Evolutionary conservation across 768 basidiomycete genomes (phyloP).

Genomic region (Tulasnella sp.): DNA sequence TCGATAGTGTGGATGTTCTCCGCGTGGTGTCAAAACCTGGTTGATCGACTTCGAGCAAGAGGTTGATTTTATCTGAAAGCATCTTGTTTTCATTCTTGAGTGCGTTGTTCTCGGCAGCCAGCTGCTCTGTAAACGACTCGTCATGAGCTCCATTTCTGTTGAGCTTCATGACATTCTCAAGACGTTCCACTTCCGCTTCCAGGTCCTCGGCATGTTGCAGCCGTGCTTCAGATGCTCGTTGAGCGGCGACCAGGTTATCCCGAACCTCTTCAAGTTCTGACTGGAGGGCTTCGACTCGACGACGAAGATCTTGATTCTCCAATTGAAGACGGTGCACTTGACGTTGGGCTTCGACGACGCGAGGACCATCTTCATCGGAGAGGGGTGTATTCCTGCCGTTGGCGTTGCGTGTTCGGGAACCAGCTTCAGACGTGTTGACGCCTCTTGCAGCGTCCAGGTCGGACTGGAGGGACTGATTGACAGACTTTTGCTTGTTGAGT

Average conservation of each 20-base stretch:
- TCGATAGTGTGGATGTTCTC: constrained; percentile 19
- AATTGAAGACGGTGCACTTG: constrained; percentile 54
- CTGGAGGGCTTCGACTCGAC: constrained; percentile 60
- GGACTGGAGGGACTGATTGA: constrained; percentile 67
- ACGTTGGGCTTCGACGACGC: constrained; percentile 64
- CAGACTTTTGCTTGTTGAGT: constrained; percentile 74
- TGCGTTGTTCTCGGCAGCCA: constrained; percentile 65
- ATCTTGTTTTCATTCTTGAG: constrained; percentile 80
- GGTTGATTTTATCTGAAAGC: constrained; percentile 79
- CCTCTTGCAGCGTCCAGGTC: constrained; percentile 65
- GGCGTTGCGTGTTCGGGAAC: constrained; percentile 35
- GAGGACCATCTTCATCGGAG: constrained; percentile 49
- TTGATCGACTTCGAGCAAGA: constrained; percentile 72
- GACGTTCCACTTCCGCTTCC: constrained; percentile 62
- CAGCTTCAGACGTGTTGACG: constrained; percentile 37
- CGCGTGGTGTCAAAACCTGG: constrained; percentile 35
- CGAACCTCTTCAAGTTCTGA: constrained; percentile 59
- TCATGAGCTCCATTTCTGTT: constrained; percentile 57
- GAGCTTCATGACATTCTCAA: constrained; percentile 57
- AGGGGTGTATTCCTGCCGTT: constrained; percentile 73
- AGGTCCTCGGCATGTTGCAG: constrained; percentile 64
- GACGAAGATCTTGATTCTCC: constrained; percentile 65
- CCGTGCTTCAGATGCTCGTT: constrained; percentile 69
- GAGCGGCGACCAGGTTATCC: constrained; percentile 54
- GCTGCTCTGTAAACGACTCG: constrained; percentile 65